Evolutionary conservation across 2,329 filamentous ascomycete genomes (phyloP).

Genomic region (Paracamarosporium sp.): DNA sequence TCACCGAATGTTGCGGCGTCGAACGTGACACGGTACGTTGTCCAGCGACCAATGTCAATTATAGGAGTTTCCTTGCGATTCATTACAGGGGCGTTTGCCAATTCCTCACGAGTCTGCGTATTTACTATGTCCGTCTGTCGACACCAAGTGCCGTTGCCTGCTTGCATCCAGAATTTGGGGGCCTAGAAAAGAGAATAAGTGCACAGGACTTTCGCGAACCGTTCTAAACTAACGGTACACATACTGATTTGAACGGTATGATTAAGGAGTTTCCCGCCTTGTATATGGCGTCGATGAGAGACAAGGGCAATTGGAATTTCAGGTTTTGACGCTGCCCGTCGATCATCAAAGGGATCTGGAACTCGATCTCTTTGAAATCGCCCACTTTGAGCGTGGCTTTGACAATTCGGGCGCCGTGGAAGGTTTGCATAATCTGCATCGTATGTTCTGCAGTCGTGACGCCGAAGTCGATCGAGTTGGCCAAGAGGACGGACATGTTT

Average conservation of each 20-base stretch:
- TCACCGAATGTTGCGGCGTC: conserved; percentile 36
- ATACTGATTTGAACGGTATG: conserved; percentile 40
- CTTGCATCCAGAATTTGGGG: conserved; percentile 9
- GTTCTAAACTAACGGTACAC: conserved; percentile 31
- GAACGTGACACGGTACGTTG: conserved; percentile 63
- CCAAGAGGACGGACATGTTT: conserved; percentile 38
- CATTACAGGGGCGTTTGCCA: conserved; percentile 31
- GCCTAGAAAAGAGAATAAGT: neutral
- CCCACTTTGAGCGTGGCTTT: conserved; percentile 51
- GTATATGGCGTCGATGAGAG: conserved; percentile 52
- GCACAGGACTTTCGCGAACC: neutral
- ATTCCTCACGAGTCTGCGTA: conserved; percentile 30
- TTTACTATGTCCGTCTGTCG: conserved; percentile 70
- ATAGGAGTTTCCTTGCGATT: conserved; percentile 55
- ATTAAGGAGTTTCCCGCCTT: conserved; percentile 31
- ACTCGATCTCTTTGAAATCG: conserved; percentile 50
- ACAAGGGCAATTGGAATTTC: conserved; percentile 54
- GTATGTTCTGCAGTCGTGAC: conserved; percentile 59
- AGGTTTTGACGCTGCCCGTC: conserved; percentile 32
- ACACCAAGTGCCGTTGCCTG: conserved; percentile 62
- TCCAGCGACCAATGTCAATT: conserved; percentile 72
- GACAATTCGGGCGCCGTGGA: conserved; percentile 34
- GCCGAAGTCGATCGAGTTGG: conserved; percentile 66
- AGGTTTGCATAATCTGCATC: conserved; percentile 67
- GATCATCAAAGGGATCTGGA: conserved; percentile 52